Conservation (phyloP, 106 monocot species). For the Amphibolis antarctica region DNA sequence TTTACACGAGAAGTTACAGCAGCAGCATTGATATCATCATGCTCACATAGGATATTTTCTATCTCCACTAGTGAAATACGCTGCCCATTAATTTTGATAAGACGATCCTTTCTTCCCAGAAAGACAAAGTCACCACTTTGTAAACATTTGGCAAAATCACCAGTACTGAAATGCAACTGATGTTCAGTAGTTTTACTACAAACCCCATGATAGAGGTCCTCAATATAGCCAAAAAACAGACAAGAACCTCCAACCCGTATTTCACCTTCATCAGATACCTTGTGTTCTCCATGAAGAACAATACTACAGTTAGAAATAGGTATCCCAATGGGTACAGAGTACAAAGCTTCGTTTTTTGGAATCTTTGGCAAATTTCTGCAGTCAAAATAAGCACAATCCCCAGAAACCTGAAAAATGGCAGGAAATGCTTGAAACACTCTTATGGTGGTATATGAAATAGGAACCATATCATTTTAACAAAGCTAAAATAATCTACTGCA, state of each 20-base stretch:
- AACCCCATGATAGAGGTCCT: slow-evolving; percentile 18
- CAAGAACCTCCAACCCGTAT: slow-evolving; percentile 66
- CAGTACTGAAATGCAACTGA: slow-evolving; percentile 46
- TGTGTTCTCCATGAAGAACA: slow-evolving; percentile 30
- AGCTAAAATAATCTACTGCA: neutral
- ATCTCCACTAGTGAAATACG: slow-evolving; percentile 72
- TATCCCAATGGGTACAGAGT: slow-evolving; percentile 77
- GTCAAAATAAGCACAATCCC: slow-evolving; percentile 84
- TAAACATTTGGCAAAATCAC: slow-evolving; percentile 68
- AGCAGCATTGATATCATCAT: slow-evolving; percentile 58
- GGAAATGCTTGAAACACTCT: neutral
- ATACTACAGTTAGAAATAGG: slow-evolving; percentile 69
- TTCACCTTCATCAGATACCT: slow-evolving; percentile 56
- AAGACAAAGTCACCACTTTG: slow-evolving; percentile 60
- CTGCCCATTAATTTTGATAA: slow-evolving; percentile 74
- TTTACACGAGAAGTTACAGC: slow-evolving; percentile 38
- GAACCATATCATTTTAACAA: neutral
- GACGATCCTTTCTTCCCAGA: slow-evolving; percentile 70
- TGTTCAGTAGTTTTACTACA: slow-evolving; percentile 3
- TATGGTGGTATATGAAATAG: neutral
- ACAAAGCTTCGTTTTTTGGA: slow-evolving; percentile 28
- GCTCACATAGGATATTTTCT: slow-evolving; percentile 51
- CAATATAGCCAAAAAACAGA: slow-evolving; percentile 62
- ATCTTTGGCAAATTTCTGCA: slow-evolving; percentile 61
- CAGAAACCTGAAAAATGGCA: slow-evolving; percentile 56